Evolutionary conservation across 1,284 basidiomycete genomes (phyloP).

Genomic region (Tetrapyrgos nigripes): DNA sequence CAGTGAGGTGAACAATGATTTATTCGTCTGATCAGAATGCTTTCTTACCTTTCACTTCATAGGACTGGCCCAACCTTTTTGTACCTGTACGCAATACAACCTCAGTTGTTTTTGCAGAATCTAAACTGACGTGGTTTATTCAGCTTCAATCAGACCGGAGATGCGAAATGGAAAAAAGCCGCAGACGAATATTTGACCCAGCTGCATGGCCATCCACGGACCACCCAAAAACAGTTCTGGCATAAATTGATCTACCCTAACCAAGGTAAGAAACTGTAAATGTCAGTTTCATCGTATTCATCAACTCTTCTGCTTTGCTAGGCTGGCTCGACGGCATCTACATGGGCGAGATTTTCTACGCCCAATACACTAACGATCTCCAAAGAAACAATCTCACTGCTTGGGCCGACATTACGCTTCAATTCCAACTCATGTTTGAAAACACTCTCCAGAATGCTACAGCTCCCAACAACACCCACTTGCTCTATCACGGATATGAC

Average conservation of each 20-base stretch:
- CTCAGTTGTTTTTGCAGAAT: not conserved
- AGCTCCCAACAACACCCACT: slow-evolving; percentile 43
- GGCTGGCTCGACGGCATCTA: slow-evolving; percentile 57
- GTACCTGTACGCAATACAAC: slow-evolving; percentile 34
- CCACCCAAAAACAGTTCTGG: slow-evolving; percentile 51
- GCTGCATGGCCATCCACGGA: slow-evolving; percentile 48
- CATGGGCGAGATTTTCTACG: slow-evolving; percentile 55
- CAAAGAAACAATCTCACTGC: slow-evolving; percentile 46
- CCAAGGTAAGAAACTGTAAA: slow-evolving; percentile 38
- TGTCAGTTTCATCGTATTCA: not conserved
- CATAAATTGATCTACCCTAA: slow-evolving; percentile 48
- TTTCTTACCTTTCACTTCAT: not conserved
- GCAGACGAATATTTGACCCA: slow-evolving; percentile 45
- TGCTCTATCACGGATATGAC: slow-evolving; percentile 59
- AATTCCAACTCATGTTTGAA: slow-evolving; percentile 51
- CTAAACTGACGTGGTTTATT: not conserved
- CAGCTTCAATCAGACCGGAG: slow-evolving; percentile 40
- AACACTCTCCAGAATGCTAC: slow-evolving; percentile 48
- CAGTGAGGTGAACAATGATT: slow-evolving; percentile 32
- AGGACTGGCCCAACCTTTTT: slow-evolving; percentile 47
- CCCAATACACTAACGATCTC: slow-evolving; percentile 45
- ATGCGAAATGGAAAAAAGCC: slow-evolving; percentile 45
- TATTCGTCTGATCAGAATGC: not conserved
- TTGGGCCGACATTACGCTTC: slow-evolving; percentile 51
- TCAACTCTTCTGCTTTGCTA: slow-evolving; percentile 15